These are phyloP conservation scores for Wickerhamomyces canadensis DNA, from an alignment of 805 yeast genomes.

Conservation along the genomic window DNA sequence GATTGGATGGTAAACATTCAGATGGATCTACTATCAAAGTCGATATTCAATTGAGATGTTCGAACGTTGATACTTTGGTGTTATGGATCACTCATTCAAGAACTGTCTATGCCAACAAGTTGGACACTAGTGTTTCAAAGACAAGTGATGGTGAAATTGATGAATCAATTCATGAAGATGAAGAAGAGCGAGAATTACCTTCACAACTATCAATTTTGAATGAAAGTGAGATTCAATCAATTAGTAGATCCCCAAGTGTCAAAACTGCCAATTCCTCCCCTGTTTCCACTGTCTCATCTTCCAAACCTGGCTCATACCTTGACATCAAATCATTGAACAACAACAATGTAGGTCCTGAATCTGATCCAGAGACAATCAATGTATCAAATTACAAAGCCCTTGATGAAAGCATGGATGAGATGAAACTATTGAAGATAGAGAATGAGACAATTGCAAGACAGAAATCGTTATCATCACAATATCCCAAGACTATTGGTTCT, in stretches of 20 bases:
- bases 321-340: background rate
- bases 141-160: slow-evolving; percentile 14
- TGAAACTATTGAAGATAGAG: slow-evolving; percentile 40
- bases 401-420: slow-evolving; percentile 24
- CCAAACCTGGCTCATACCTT: background rate
- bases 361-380: background rate
- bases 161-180: slow-evolving; percentile 18
- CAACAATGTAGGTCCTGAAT: slow-evolving; percentile 11
- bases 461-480: slow-evolving; percentile 28
- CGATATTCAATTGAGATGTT: slow-evolving; percentile 77
- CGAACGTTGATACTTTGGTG: slow-evolving; percentile 51
- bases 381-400: background rate
- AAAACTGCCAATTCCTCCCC: slow-evolving; percentile 15
- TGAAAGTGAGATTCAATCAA: slow-evolving; percentile 29
- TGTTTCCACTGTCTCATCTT: slow-evolving; percentile 4
- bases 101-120: slow-evolving; percentile 19
- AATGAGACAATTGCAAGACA: slow-evolving; percentile 36
- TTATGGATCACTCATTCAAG: slow-evolving; percentile 88
- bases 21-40: slow-evolving; percentile 63
- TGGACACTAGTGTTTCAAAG: slow-evolving; percentile 9
- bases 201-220: slow-evolving; percentile 35
- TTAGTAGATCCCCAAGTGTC: slow-evolving; percentile 22
- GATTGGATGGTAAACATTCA: slow-evolving; percentile 61
- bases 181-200: slow-evolving; percentile 30
- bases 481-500: slow-evolving; percentile 51